Evolutionary conservation across 2,329 filamentous ascomycete genomes (phyloP), one percentile per base, ranked within the genome.

Genomic region (Mycosphaerelloides madeirae): DNA sequence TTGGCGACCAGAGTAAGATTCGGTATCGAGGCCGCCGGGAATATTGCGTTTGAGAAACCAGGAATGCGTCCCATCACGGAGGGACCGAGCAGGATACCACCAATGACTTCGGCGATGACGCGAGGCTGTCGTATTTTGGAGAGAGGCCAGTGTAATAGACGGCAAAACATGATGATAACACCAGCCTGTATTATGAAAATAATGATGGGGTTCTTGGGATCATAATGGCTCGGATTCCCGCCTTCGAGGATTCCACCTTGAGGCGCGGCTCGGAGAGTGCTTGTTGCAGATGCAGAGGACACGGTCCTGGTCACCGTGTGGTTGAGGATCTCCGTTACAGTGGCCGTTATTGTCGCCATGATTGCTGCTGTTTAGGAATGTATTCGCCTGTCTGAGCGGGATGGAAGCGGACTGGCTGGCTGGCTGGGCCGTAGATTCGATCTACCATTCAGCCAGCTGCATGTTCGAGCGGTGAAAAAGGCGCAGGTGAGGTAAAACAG

Each of bases 31-130:
- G 70, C 78, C 0, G 71, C 61, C 0, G 89, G 88, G 60, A 95
- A 95, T 53, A 95, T 91, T 52, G 83, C 74, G 2, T 73, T 67
- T 39, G 79, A 74, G 69, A 95, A 95, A 31, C 83, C 81, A 1
- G 87, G 87, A 16, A 95, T 88, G 41, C 84, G 81, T 60, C 88
- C 88, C 80, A 95, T 84, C 16, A 94, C 85, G 0, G 89, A 93
- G 1, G 89, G 89, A 3, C 89, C 89, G 1, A 95, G 76, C 29
- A 95, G 66, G 59, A 93, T 87, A 41, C 86, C 87, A n/a, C 84
- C 85, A 43, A 91, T 80, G 46, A 93, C 86, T 68, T 93, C 87
- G 38, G 86, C 84, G 57, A 93, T 90, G 54, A 93, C 87, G 36
- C 84, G 80, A 51, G 87, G 87, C 61, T 93, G 87, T 44, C 84